Conservation (phyloP, 176 grass and related monocot genomes). For the Carex cristatella region DNA sequence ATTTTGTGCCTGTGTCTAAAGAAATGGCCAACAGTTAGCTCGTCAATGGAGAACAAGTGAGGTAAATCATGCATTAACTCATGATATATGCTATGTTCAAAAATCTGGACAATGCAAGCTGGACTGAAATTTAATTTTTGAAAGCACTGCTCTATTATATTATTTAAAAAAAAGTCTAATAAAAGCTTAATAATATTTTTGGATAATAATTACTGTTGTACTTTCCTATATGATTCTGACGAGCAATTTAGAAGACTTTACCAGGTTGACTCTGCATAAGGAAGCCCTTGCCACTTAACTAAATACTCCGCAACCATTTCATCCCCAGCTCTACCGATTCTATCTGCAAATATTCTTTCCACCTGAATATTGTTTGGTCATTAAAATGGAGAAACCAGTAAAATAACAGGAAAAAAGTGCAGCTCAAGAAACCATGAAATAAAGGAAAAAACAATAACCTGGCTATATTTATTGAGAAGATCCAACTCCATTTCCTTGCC, state of each 20-base stretch:
- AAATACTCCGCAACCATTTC: slow-evolving; percentile 91
- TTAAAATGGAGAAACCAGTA: slow-evolving; percentile 7
- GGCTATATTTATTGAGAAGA: slow-evolving; percentile 96
- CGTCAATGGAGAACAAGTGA: neutral
- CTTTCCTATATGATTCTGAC: slow-evolving; percentile 4
- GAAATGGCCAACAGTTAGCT: neutral
- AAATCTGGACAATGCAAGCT: neutral
- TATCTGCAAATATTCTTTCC: slow-evolving; percentile 99
- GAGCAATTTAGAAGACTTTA: slow-evolving; percentile 32
- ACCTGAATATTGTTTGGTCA: slow-evolving; percentile 65
- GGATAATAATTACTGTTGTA: neutral
- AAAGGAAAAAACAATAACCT: slow-evolving; percentile 53
- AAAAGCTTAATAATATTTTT: neutral
- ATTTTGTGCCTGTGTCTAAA: neutral
- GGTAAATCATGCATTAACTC: slow-evolving; percentile 7
- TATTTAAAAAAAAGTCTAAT: neutral
- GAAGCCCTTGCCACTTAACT: slow-evolving; percentile 99
- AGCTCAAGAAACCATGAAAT: neutral
- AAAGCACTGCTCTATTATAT: neutral
- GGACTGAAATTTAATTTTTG: slow-evolving; percentile 5
- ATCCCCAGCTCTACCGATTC: slow-evolving; percentile 66
- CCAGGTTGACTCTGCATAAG: slow-evolving; percentile 99
- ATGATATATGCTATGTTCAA: neutral
- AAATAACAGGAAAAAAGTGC: slow-evolving; percentile 21
- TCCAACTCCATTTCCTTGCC: slow-evolving; percentile 99